These are phyloP conservation scores for Chrysochromulina tobinii DNA, from an alignment of 78 protist species.

Conservation along the genomic window DNA sequence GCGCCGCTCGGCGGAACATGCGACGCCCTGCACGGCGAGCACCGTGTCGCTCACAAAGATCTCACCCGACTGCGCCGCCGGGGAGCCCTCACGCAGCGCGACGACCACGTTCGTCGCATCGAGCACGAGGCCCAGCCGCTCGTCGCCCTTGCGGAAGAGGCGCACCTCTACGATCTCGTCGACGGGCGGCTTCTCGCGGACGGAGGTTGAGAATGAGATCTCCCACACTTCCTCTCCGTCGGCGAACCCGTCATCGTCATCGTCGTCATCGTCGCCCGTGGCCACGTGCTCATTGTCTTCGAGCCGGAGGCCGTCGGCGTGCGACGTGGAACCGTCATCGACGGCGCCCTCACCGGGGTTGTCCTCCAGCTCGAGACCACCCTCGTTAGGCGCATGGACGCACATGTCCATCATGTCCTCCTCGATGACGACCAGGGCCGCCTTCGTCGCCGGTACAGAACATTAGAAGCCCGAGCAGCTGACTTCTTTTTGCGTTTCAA, in stretches of 20 bases:
- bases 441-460: too few relatives aligned
- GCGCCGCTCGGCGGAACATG: not conserved
- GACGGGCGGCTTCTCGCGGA: not conserved
- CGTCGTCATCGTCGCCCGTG: not conserved
- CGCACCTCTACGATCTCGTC: not conserved
- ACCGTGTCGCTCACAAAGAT: not conserved
- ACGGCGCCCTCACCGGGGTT: too few relatives aligned
- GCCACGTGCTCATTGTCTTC: too few relatives aligned
- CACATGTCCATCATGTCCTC: too few relatives aligned
- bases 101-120: not conserved
- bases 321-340: too few relatives aligned
- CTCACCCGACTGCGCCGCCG: not conserved
- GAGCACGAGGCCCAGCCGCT: constrained; percentile 1
- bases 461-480: too few relatives aligned
- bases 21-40: not conserved
- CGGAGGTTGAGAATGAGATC: not conserved
- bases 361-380: too few relatives aligned
- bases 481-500: too few relatives aligned
- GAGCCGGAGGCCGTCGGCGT: too few relatives aligned
- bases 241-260: not conserved
- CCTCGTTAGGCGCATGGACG: too few relatives aligned
- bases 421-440: too few relatives aligned
- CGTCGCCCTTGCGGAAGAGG: not conserved
- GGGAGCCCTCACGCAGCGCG: not conserved
- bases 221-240: not conserved